phyloP scores from a whole-genome alignment of 306 rosid genomes.

The Lathyrus oleraceus region DNA sequence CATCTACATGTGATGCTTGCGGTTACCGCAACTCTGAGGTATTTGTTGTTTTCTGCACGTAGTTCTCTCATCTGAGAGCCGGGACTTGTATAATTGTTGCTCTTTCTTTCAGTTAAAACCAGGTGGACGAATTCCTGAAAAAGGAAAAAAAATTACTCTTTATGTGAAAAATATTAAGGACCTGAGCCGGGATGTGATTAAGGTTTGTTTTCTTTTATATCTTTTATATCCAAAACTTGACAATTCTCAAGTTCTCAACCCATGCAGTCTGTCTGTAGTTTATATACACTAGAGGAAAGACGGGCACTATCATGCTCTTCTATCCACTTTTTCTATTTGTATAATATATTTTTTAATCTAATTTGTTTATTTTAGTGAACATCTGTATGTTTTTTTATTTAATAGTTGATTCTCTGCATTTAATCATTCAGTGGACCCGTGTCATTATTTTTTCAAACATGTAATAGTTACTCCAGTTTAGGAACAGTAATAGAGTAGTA shows the following conservation, averaged over 20 bases:
- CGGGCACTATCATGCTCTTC: too few relatives aligned
- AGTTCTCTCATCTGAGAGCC: constrained; percentile 26
- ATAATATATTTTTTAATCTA: too few relatives aligned
- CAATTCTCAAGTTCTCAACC: constrained; percentile 3
- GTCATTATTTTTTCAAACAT: not conserved
- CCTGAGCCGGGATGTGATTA: constrained; percentile 91
- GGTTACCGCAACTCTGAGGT: constrained; percentile 99
- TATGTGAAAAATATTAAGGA: constrained; percentile 61
- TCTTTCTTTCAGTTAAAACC: constrained; percentile 80
- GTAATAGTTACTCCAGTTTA: not conserved
- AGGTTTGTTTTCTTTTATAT: constrained; percentile 52
- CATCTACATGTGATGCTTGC: constrained; percentile 89
- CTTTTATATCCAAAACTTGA: constrained; percentile 4
- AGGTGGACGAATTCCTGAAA: constrained; percentile 86
- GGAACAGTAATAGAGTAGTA: constrained; percentile 14
- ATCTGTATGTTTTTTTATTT: not conserved
- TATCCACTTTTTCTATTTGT: too few relatives aligned
- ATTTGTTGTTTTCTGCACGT: constrained; percentile 32
- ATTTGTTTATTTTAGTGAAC: not conserved
- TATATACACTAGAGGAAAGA: not conserved
- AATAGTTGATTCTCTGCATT: not conserved
- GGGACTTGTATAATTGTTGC: constrained; percentile 23
- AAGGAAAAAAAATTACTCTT: constrained; percentile 75
- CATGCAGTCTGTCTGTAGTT: not conserved
- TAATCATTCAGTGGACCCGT: not conserved